phyloP scores from a whole-genome alignment of 306 rosid genomes.

The Dicorynia guianensis region DNA sequence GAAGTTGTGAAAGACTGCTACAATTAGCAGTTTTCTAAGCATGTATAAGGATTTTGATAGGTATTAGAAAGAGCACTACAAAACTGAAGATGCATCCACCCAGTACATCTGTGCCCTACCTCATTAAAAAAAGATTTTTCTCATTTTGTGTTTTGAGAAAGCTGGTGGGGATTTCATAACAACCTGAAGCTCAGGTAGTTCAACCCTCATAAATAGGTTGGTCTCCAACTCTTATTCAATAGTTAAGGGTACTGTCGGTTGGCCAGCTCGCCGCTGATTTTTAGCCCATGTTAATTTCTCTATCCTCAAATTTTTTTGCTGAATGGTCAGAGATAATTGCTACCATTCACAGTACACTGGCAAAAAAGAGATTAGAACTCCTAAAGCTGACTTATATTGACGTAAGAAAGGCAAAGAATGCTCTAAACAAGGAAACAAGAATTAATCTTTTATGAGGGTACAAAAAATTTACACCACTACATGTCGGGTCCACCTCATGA shows the following conservation, averaged over 20 bases:
- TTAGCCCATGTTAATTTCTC: conserved; percentile 82
- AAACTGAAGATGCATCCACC: not conserved
- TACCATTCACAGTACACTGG: too few species aligned
- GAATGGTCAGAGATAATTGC: too few species aligned
- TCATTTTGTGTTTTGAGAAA: conserved; percentile 13
- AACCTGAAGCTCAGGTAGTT: conserved; percentile 83
- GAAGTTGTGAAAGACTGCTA: conserved; percentile 7
- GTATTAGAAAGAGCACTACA: not conserved
- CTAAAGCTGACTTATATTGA: not conserved
- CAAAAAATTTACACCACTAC: too few species aligned
- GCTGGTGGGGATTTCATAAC: too few species aligned
- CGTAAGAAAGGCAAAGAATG: not conserved
- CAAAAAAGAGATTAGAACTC: too few species aligned
- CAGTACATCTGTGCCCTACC: too few species aligned
- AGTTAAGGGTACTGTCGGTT: conserved; percentile 78
- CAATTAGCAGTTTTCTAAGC: conserved; percentile 8
- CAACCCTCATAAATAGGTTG: conserved; percentile 81
- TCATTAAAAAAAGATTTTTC: too few species aligned
- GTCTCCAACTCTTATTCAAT: conserved; percentile 82
- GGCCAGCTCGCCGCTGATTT: conserved; percentile 67
- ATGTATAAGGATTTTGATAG: conserved; percentile 11
- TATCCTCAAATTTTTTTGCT: not conserved
- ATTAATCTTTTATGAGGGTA: not conserved
- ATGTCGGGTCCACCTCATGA: too few species aligned
- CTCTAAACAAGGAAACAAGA: not conserved